Base-by-base conservation (phyloP, 78 protist species). In the Capsaspora owczarzaki region DNA sequence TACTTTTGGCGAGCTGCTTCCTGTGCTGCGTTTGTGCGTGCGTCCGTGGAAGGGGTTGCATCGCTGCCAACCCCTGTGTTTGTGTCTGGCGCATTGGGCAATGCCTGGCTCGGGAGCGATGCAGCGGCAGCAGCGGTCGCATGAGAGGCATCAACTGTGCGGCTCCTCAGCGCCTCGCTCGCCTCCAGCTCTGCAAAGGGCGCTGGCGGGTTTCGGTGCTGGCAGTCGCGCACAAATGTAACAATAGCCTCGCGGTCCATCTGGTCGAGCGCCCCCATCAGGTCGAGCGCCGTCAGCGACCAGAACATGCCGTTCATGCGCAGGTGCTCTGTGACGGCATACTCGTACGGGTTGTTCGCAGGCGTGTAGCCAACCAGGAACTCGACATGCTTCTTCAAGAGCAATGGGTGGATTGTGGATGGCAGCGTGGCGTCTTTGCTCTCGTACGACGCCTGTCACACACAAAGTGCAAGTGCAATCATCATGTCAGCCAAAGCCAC, bases 241-340 rank as follows among this genome's bases (percentile, higher is more conserved):
- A 85, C 61, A 40, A 96, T 72, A 20, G 69, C 85, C 0, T 84
- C 93, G 46, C 35, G 61, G 51, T 92, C 82, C 89, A 91, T 71
- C 56, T 71, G 69, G 44, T 79, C 84, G 23, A 75, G 75, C 20
- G 77, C 38, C 10, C 75, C 78, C 72, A 95, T 2, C 25, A 96
- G 46, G 40, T 72, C 47, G 53, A 96, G 71, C 42, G 95, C 93
- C 3, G 92, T 74, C 40, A 89, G 66, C 10, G 96, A 97, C 98
- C 98, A 98, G 78, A 96, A 96, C 51, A 69, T 56, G 33, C 93
- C 98, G 84, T 81, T 87, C 86, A 94, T 75, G 25, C 97, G 79
- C 23, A 96, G 78, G 70, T 96, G 98, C 82, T 96, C 99, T 1
- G 96, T 89, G 33, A 83, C 86, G 74, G 74, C 74, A 74, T 89